phyloP scores from a whole-genome alignment of 257 asterid species.

The Ilex asprella region DNA sequence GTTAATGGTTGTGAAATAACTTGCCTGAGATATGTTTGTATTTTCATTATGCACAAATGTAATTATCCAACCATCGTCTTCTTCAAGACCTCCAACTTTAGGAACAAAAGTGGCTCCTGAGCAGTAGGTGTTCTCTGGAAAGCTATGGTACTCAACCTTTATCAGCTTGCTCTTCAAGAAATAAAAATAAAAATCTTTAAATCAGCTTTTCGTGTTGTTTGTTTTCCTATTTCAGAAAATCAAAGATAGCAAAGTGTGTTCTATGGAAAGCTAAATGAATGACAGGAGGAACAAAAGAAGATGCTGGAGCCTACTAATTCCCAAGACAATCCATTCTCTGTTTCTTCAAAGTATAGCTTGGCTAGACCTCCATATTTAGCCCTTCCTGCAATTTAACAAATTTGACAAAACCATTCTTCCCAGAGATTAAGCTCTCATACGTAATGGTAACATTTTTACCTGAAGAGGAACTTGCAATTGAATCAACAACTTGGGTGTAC shows the following conservation, averaged over 20 bases:
- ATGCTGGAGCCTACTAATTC: constrained; percentile 2
- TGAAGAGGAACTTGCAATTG: constrained; percentile 37
- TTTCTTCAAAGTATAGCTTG: constrained; percentile 39
- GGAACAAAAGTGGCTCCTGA: constrained; percentile 49
- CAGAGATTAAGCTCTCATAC: background rate
- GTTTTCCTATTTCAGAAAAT: constrained; percentile 4
- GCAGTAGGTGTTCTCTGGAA: constrained; percentile 50
- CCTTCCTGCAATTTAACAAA: constrained; percentile 33
- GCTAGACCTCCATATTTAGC: constrained; percentile 59
- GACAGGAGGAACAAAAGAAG: background rate
- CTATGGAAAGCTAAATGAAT: no score
- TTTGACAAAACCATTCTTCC: background rate
- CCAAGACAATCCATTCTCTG: background rate
- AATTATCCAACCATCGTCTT: constrained; percentile 62
- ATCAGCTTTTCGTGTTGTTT: constrained; percentile 5
- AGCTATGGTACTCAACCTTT: constrained; percentile 36
- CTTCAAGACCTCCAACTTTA: constrained; percentile 30
- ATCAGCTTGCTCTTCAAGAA: constrained; percentile 13
- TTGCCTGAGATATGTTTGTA: constrained; percentile 43
- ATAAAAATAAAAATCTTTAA: no score
- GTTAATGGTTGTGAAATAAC: background rate
- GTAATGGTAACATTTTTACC: constrained; percentile 20
- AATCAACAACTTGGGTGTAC: constrained; percentile 41
- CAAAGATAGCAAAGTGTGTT: no score
- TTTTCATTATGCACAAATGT: constrained; percentile 45